phyloP scores from a whole-genome alignment of 306 rosid genomes.

The Sphenostylis stenocarpa region DNA sequence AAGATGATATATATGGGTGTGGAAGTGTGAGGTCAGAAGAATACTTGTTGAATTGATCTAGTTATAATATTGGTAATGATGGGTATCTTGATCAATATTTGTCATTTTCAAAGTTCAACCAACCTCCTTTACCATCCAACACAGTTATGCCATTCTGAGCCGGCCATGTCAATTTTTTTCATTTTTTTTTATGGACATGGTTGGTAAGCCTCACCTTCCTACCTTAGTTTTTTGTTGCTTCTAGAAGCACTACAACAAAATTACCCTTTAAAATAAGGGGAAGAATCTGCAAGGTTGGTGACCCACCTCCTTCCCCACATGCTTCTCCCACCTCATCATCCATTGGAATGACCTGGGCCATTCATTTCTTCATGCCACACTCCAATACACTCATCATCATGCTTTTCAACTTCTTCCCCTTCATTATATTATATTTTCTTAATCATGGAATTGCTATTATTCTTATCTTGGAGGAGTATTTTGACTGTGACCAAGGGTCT shows the following conservation, averaged over 20 bases:
- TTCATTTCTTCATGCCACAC: constrained; percentile 28
- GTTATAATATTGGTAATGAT: background rate
- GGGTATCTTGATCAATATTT: background rate
- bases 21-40: constrained; percentile 10
- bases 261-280: background rate
- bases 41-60: background rate
- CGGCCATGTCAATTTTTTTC: constrained; percentile 41
- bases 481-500: constrained; percentile 39
- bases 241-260: constrained; percentile 41
- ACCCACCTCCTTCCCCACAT: constrained; percentile 41
- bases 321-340: constrained; percentile 43
- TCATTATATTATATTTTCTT: background rate
- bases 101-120: constrained; percentile 43
- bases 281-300: constrained; percentile 46
- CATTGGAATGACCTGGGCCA: constrained; percentile 29
- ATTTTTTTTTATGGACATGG: constrained; percentile 27
- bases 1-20: background rate
- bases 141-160: constrained; percentile 32
- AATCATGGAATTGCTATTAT: background rate
- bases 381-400: background rate
- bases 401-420: constrained; percentile 7
- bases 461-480: constrained; percentile 29
- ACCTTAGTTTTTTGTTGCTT: constrained; percentile 46
- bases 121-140: constrained; percentile 29
- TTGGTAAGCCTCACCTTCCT: constrained; percentile 53